These are phyloP conservation scores for Waltiozyma sp. DNA, from an alignment of 1,139 yeast species.

Conservation along the genomic window DNA sequence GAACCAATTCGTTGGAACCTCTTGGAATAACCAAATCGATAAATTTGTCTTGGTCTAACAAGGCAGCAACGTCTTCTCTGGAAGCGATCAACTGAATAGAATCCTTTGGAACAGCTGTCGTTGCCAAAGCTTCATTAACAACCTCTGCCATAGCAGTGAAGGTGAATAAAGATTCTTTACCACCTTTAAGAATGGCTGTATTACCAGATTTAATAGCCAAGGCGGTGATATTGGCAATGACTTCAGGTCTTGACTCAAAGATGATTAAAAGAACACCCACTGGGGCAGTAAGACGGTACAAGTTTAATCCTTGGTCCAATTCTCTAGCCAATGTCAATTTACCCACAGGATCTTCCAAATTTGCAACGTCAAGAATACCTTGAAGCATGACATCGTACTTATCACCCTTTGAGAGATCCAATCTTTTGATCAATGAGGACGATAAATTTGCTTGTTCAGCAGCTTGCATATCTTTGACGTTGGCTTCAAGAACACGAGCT, in stretches of 20 bases:
- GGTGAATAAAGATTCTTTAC: conserved; percentile 81
- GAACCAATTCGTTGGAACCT: conserved; percentile 87
- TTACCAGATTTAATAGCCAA: conserved; percentile 92
- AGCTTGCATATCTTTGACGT: conserved; percentile 58
- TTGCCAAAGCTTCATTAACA: conserved; percentile 46
- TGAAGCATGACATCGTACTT: conserved; percentile 91
- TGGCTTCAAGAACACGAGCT: conserved; percentile 57
- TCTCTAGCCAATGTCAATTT: conserved; percentile 70
- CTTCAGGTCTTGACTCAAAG: conserved; percentile 96
- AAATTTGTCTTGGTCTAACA: conserved; percentile 74
- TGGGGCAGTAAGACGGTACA: conserved; percentile 81
- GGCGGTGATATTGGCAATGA: conserved; percentile 94
- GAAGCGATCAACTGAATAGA: conserved; percentile 84
- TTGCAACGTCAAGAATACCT: conserved; percentile 87
- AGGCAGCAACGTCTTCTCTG: conserved; percentile 79
- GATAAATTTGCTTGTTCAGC: conserved; percentile 54
- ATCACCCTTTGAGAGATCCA: conserved; percentile 71
- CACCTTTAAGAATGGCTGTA: conserved; percentile 94
- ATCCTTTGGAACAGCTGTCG: conserved; percentile 59
- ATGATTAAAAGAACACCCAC: conserved; percentile 89
- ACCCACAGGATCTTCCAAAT: conserved; percentile 84
- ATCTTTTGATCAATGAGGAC: conserved; percentile 63
- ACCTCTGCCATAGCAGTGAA: conserved; percentile 73
- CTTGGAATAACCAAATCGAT: conserved; percentile 95
- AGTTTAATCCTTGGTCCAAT: conserved; percentile 75